phyloP scores from a whole-genome alignment of 2,329 filamentous ascomycete species.

The Penicillium sp. region DNA sequence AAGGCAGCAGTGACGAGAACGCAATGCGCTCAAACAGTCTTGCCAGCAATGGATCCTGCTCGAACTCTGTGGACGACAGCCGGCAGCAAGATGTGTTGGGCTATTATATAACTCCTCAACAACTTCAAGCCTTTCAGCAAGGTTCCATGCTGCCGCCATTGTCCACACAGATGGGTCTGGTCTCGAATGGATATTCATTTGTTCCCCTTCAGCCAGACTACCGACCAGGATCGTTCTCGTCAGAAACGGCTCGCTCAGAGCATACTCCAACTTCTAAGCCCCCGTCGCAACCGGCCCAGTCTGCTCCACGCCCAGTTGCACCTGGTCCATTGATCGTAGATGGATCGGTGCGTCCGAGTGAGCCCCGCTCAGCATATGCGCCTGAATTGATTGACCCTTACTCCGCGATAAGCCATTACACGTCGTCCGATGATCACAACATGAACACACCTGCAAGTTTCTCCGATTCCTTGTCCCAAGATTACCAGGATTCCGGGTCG shows the following conservation, averaged over 20 bases:
- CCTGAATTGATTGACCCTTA: constrained; percentile 39
- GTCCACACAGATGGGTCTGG: constrained; percentile 38
- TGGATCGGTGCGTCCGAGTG: constrained; percentile 44
- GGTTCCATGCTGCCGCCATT: constrained; percentile 39
- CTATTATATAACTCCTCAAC: constrained; percentile 48
- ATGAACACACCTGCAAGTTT: constrained; percentile 39
- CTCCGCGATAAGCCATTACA: constrained; percentile 38
- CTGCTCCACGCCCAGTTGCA: constrained; percentile 27
- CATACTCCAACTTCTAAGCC: constrained; percentile 21
- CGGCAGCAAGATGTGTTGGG: constrained; percentile 45
- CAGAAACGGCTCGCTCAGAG: constrained; percentile 29
- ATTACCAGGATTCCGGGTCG: constrained; percentile 36
- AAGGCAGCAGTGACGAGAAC: constrained; percentile 35
- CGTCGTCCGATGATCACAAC: constrained; percentile 41
- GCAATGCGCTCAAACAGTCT: constrained; percentile 32
- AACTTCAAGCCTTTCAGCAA: constrained; percentile 42
- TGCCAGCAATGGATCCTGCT: constrained; percentile 32
- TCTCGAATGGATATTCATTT: constrained; percentile 39
- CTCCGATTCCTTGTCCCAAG: constrained; percentile 40
- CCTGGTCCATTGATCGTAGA: constrained; percentile 48
- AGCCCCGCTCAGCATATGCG: constrained; percentile 33
- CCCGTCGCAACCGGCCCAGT: constrained; percentile 18
- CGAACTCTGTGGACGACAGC: constrained; percentile 38
- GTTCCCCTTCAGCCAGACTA: constrained; percentile 36
- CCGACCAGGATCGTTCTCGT: constrained; percentile 25